A percentile compares a stretch with the other conserved stretches of the same genome.
phyloP scores from a whole-genome alignment of 2,329 filamentous ascomycete species.

The Metarhizium album region DNA sequence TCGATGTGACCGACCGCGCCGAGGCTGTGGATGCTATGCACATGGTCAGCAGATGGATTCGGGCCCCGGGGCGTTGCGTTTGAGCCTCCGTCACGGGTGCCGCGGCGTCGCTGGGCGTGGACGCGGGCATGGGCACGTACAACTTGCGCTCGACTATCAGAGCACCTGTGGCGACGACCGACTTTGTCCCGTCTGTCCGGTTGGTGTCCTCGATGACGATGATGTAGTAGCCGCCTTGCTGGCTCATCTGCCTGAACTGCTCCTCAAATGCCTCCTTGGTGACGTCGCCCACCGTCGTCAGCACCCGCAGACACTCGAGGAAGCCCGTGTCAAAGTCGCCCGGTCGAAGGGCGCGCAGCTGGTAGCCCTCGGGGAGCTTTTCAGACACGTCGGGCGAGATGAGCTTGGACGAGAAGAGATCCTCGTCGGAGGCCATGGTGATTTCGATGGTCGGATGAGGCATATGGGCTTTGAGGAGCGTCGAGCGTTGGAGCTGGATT shows the following conservation, averaged over 20 bases:
- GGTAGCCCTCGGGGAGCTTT: slow-evolving; percentile 70
- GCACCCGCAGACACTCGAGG: slow-evolving; percentile 79
- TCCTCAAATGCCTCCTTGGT: slow-evolving; percentile 61
- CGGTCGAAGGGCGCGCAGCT: slow-evolving; percentile 66
- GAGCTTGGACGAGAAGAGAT: slow-evolving; percentile 67
- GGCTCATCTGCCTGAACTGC: slow-evolving; percentile 72
- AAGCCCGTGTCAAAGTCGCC: slow-evolving; percentile 74
- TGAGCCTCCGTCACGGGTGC: background rate
- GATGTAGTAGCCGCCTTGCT: slow-evolving; percentile 71
- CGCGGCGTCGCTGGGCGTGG: background rate
- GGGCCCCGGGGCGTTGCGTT: background rate
- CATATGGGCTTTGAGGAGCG: background rate
- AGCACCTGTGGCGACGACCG: slow-evolving; percentile 82
- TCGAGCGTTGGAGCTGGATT: background rate
- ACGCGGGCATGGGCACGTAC: slow-evolving; percentile 48
- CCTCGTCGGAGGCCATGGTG: slow-evolving; percentile 25
- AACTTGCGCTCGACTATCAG: slow-evolving; percentile 92
- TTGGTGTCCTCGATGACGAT: slow-evolving; percentile 70
- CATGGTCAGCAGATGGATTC: background rate
- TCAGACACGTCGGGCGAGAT: slow-evolving; percentile 66
- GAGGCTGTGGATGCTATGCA: slow-evolving; percentile 60
- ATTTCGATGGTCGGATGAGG: slow-evolving; percentile 7
- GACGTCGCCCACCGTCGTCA: slow-evolving; percentile 89
- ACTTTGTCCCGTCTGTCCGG: slow-evolving; percentile 36
- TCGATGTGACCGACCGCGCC: slow-evolving; percentile 91